A percentile compares a stretch with the other conserved stretches of the same genome.
Conservation (phyloP, 805 yeast species). For the Candida ipomoeae region DNA sequence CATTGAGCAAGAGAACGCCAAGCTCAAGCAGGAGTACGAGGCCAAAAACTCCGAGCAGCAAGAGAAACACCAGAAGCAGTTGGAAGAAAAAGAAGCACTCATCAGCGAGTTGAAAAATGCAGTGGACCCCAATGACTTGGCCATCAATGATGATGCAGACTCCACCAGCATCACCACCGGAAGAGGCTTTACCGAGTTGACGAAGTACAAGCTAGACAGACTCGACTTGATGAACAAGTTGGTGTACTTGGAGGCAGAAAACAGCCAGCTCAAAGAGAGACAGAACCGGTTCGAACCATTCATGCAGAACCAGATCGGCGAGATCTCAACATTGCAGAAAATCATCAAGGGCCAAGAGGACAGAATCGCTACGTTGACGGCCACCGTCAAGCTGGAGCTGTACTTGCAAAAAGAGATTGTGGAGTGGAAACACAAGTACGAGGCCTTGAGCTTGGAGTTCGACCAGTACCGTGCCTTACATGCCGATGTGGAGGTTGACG, state of each 20-base stretch:
- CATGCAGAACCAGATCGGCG: conserved; percentile 49
- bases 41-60: conserved; percentile 15
- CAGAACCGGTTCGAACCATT: conserved; percentile 47
- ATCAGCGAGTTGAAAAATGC: conserved; percentile 29
- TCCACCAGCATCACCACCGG: conserved; percentile 6
- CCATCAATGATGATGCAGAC: conserved; percentile 4
- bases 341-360: conserved; percentile 52
- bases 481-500: conserved; percentile 27
- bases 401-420: conserved; percentile 42
- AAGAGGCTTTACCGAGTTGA: conserved; percentile 28
- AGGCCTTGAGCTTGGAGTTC: conserved; percentile 42
- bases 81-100: conserved; percentile 29
- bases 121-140: conserved; percentile 7
- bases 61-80: not conserved
- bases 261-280: conserved; percentile 37
- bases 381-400: conserved; percentile 42
- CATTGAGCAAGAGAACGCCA: conserved; percentile 39
- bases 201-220: conserved; percentile 40
- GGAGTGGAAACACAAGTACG: conserved; percentile 46
- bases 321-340: conserved; percentile 49
- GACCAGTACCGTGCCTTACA: conserved; percentile 36
- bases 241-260: conserved; percentile 45
- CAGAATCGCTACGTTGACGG: conserved; percentile 38
- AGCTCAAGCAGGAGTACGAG: conserved; percentile 4
- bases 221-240: conserved; percentile 43